Evolutionary conservation across 2,329 filamentous ascomycete species (phyloP).

Genomic region (Pestalotiopsis sp.): DNA sequence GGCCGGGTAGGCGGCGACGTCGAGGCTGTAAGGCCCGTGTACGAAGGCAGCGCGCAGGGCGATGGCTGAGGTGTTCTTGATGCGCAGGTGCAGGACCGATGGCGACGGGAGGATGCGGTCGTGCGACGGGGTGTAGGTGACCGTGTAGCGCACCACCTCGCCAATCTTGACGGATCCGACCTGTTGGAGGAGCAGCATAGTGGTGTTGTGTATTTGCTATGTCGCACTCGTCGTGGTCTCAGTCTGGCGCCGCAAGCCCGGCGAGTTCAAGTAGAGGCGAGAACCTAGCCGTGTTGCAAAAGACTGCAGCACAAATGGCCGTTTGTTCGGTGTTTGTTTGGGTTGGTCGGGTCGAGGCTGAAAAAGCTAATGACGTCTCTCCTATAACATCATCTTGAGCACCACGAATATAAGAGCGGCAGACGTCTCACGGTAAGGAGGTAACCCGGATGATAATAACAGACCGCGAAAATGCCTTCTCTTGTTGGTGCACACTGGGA

Average conservation of each 20-base stretch:
- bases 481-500: background rate
- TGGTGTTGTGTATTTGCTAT: background rate
- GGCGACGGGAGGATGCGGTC: constrained; percentile 91
- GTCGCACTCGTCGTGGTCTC: background rate
- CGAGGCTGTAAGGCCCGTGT: constrained; percentile 91
- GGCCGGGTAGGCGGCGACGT: constrained; percentile 81
- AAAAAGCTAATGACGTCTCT: background rate
- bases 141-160: constrained; percentile 86
- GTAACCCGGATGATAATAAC: background rate
- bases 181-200: constrained; percentile 90
- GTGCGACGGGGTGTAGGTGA: constrained; percentile 86
- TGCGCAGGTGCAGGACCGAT: constrained; percentile 75
- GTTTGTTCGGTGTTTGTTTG: background rate
- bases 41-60: constrained; percentile 93
- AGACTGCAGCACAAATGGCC: background rate
- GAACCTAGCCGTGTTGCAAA: background rate
- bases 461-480: background rate
- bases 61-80: constrained; percentile 90
- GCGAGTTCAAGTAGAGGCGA: background rate
- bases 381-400: background rate
- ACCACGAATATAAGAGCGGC: background rate
- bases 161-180: constrained; percentile 90
- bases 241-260: background rate
- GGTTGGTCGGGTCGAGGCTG: background rate
- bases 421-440: background rate